A percentile compares a stretch with the other conserved stretches of the same genome.
These are phyloP conservation scores for Coemansia sp. DNA, from an alignment of 192 early-diverging fungal genomes.

Conservation along the genomic window DNA sequence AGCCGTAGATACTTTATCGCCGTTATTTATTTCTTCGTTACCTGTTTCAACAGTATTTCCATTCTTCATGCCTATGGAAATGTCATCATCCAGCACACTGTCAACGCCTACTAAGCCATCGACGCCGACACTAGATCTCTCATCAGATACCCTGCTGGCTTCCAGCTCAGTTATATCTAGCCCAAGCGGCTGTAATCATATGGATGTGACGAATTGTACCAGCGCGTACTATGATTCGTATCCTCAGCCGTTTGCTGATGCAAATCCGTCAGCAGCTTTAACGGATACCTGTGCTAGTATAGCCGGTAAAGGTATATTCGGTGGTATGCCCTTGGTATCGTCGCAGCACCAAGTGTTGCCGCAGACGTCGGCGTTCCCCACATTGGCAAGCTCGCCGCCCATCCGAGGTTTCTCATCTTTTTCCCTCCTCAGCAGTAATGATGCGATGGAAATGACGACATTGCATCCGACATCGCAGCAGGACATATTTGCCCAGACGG, in stretches of 20 bases:
- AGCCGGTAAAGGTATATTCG: neutral
- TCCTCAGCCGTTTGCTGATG: neutral
- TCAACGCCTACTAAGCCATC: neutral
- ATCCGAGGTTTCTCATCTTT: neutral
- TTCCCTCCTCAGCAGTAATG: neutral
- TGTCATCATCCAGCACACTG: neutral
- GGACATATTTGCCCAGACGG: neutral
- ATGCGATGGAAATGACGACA: neutral
- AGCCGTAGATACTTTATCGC: neutral
- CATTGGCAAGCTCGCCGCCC: neutral
- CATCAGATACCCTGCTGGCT: neutral
- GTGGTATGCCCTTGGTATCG: neutral
- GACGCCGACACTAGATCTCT: neutral
- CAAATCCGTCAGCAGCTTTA: neutral
- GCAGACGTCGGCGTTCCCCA: neutral
- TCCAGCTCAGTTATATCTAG: neutral
- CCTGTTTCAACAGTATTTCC: constrained; percentile 4
- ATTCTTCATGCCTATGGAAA: neutral
- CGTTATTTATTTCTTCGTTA: neutral
- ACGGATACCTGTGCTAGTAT: neutral
- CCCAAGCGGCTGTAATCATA: neutral
- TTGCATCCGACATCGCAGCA: neutral
- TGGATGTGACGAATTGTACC: neutral
- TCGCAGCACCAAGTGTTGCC: neutral
- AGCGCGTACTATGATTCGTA: neutral